Conservation (phyloP, 495 filamentous ascomycete species). For the Penicillium argentinense region DNA sequence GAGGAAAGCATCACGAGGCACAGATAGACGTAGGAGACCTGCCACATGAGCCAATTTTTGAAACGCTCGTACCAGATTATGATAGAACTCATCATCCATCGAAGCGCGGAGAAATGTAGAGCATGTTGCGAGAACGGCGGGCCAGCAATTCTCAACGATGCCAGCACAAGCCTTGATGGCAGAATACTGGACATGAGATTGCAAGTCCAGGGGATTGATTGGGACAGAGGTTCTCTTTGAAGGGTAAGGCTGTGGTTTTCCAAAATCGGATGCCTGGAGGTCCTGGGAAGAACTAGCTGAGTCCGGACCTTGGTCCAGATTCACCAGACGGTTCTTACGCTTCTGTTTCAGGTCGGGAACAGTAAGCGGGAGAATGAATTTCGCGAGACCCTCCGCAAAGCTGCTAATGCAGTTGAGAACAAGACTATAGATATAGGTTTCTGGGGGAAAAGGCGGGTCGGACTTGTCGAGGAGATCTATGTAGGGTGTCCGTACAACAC, state of each 20-base stretch:
- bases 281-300: conserved; percentile 42
- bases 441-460: conserved; percentile 78
- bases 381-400: conserved; percentile 88
- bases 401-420: conserved; percentile 84
- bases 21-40: conserved; percentile 77
- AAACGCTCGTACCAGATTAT: conserved; percentile 86
- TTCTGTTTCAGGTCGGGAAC: conserved; percentile 59
- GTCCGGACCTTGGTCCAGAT: conserved; percentile 36
- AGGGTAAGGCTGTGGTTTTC: conserved; percentile 29
- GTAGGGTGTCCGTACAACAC: conserved; percentile 80
- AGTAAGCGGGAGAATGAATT: conserved; percentile 86
- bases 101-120: conserved; percentile 93
- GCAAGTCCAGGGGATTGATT: conserved; percentile 74
- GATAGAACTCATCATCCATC: conserved; percentile 92
- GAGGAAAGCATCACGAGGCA: conserved; percentile 89
- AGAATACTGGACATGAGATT: conserved; percentile 65
- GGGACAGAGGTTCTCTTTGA: conserved; percentile 63
- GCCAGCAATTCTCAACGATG: conserved; percentile 92
- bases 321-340: conserved; percentile 48
- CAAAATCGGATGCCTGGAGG: conserved; percentile 34
- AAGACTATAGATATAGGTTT: conserved; percentile 91
- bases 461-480: conserved; percentile 93
- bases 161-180: conserved; percentile 74
- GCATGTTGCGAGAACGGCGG: conserved; percentile 87
- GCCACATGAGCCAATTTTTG: conserved; percentile 96